phyloP scores from a whole-genome alignment of 169 alveolate genomes.

The Eimeria acervulina region DNA sequence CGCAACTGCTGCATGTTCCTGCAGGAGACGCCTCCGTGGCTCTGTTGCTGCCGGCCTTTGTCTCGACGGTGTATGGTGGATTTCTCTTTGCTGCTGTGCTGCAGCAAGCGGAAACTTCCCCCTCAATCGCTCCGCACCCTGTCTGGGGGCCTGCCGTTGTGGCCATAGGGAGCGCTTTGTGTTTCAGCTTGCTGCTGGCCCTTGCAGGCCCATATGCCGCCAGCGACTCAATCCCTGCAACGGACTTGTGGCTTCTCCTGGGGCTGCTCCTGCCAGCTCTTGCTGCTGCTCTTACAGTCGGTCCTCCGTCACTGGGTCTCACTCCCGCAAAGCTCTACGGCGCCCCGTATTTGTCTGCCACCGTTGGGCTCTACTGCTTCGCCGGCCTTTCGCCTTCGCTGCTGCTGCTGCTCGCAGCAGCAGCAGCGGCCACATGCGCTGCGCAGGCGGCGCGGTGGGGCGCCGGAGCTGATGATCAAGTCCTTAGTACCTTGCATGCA shows the following conservation, averaged over 20 bases:
- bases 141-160: constrained; percentile 5
- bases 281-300: constrained; percentile 21
- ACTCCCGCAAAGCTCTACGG: constrained; percentile 58
- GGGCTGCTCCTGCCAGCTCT: constrained; percentile 63
- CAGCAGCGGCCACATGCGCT: constrained; percentile 33
- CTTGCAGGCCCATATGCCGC: constrained; percentile 27
- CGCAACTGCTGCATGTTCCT: constrained; percentile 68
- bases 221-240: constrained; percentile 11
- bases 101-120: not conserved
- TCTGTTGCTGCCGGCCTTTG: constrained; percentile 60
- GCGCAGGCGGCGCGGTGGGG: constrained; percentile 60
- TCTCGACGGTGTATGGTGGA: constrained; percentile 61
- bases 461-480: constrained; percentile 55
- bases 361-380: constrained; percentile 60
- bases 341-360: constrained; percentile 19
- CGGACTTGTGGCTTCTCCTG: constrained; percentile 48
- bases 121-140: not conserved
- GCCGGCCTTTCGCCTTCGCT: constrained; percentile 38
- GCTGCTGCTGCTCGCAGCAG: constrained; percentile 60
- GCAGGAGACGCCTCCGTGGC: constrained; percentile 66
- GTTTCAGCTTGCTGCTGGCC: constrained; percentile 42
- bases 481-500: constrained; percentile 35
- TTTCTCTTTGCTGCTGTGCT: constrained; percentile 49
- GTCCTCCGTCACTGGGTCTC: constrained; percentile 39
- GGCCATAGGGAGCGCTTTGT: constrained; percentile 46